Conservation (phyloP, 352 stramenopile species). For the Globisporangium middletonii region DNA sequence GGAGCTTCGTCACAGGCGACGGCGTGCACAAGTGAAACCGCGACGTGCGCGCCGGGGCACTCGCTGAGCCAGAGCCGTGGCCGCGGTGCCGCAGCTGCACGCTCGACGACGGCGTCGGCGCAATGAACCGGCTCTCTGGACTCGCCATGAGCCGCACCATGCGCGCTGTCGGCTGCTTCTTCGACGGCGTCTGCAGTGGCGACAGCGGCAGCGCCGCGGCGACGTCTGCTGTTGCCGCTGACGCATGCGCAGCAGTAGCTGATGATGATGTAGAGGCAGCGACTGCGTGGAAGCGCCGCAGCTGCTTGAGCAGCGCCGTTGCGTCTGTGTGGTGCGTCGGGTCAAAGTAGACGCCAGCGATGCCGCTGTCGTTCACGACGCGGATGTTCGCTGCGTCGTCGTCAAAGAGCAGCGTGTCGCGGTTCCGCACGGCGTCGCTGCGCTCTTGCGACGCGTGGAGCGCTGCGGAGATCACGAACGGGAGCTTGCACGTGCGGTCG, state of each 20-base stretch:
- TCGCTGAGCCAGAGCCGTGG: conserved; percentile 9
- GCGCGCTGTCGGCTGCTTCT: conserved; percentile 7
- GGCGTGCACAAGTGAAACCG: conserved; percentile 70
- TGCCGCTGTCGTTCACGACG: conserved; percentile 67
- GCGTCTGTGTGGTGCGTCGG: conserved; percentile 27
- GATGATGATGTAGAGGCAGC: not conserved
- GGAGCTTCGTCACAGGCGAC: conserved; percentile 75
- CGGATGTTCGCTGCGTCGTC: conserved; percentile 73
- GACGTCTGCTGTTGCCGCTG: not conserved
- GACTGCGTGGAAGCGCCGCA: conserved; percentile 26
- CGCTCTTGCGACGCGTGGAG: conserved; percentile 24
- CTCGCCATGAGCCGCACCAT: conserved; percentile 30
- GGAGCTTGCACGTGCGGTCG: conserved; percentile 67
- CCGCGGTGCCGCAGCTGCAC: conserved; percentile 9
- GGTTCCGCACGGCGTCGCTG: conserved; percentile 34
- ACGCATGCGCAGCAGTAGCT: not conserved
- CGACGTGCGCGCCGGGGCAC: conserved; percentile 20
- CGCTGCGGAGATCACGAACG: conserved; percentile 71
- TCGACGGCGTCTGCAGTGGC: conserved; percentile 9
- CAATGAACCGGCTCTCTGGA: conserved; percentile 26
- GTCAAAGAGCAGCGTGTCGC: conserved; percentile 74
- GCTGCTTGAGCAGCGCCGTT: conserved; percentile 34
- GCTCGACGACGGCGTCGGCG: conserved; percentile 7
- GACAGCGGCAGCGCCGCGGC: not conserved
- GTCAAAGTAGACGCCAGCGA: conserved; percentile 70